A percentile compares a stretch with the other conserved stretches of the same genome.
Conservation (phyloP, 768 basidiomycete genomes). For the Lentinula sp. region DNA sequence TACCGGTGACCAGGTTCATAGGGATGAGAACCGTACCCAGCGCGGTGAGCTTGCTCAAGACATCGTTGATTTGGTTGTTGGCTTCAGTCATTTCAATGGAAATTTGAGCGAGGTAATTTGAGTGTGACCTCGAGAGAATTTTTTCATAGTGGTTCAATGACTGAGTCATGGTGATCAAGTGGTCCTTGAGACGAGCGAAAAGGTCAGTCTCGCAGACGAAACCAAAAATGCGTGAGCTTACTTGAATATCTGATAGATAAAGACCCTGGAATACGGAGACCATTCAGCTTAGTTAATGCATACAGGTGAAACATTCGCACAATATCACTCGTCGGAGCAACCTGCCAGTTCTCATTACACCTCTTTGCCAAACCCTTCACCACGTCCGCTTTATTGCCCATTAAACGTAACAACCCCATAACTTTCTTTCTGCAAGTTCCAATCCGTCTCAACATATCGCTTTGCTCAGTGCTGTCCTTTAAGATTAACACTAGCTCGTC, state of each 20-base stretch:
- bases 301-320: constrained; percentile 33
- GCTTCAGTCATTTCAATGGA: constrained; percentile 99
- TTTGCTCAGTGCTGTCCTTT: constrained; percentile 86
- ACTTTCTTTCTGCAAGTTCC: constrained; percentile 99
- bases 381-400: constrained; percentile 99
- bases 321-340: constrained; percentile 96
- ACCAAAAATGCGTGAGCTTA: constrained; percentile 15
- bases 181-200: constrained; percentile 48
- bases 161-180: constrained; percentile 99
- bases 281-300: neutral
- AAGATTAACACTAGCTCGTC: constrained; percentile 97
- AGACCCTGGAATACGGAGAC: constrained; percentile 54
- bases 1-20: constrained; percentile 94
- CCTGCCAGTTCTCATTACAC: constrained; percentile 98
- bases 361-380: constrained; percentile 98
- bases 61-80: constrained; percentile 99
- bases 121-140: constrained; percentile 96
- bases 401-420: constrained; percentile 91
- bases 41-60: constrained; percentile 93
- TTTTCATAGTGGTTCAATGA: constrained; percentile 99
- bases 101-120: constrained; percentile 98
- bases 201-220: neutral
- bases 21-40: constrained; percentile 96
- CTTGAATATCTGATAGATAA: constrained; percentile 93
- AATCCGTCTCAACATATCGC: constrained; percentile 95